Conservation (phyloP, 345 rosid genomes). For the Firmiana major region DNA sequence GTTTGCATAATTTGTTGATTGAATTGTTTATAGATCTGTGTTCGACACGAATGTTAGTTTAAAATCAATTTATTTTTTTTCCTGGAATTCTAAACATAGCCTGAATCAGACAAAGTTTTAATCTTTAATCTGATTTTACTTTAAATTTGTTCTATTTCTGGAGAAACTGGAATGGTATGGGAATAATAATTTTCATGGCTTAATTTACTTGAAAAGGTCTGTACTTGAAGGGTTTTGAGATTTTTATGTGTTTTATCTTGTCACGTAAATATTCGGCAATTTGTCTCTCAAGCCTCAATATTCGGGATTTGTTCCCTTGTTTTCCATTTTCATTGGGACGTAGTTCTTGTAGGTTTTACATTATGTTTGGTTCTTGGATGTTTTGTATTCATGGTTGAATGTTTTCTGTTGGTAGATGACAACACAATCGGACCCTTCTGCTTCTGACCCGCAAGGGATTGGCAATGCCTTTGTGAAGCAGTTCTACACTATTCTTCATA, state of each 20-base stretch:
- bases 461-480: constrained; percentile 60
- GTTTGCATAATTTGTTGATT: background rate
- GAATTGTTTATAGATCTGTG: background rate
- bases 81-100: background rate
- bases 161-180: too few species aligned
- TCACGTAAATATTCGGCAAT: background rate
- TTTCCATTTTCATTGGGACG: background rate
- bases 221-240: background rate
- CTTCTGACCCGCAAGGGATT: constrained; percentile 29
- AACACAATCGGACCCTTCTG: background rate
- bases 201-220: background rate
- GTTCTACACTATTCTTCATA: constrained; percentile 47
- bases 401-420: background rate
- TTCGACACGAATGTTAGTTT: background rate
- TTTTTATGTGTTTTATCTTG: background rate
- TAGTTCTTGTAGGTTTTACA: background rate
- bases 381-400: background rate
- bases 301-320: background rate
- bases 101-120: background rate
- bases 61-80: background rate
- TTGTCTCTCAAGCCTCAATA: background rate
- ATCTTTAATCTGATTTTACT: background rate
- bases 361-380: background rate
- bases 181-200: background rate
- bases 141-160: too few species aligned